Evolutionary conservation across 73 alveolate species (phyloP), one percentile per base, ranked within the genome.

Genomic region (Breviolum minutum): DNA sequence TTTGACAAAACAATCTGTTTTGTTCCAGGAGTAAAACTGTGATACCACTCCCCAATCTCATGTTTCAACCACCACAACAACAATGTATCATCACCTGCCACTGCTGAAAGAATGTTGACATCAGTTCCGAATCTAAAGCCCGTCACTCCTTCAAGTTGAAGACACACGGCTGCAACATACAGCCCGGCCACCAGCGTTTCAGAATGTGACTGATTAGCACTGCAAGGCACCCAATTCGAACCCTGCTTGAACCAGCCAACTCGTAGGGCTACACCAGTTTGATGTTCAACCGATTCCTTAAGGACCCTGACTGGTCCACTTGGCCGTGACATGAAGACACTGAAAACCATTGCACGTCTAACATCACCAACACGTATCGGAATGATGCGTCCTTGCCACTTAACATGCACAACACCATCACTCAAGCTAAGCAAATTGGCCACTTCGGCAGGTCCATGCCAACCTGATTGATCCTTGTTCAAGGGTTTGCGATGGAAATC

Each of bases 221-320:
- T 48, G 26, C 92, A 83, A 7, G 12, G 11, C 8, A 60, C 61
- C 95, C 95, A 88, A 16, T 68, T 22, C 30, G 27, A 69, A 10
- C 81, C 81, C 17, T 88, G 95, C 14, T 69, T 29, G 12, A 88
- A 19, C 95, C 95, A 88, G 0, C 95, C 95, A 13, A 88, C n/a
- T 8, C 95, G 62, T 24, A 88, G 16, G 26, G 74, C 95, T 22
- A 29, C 32, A 2, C 85, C 70, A 13, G 19, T 9, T 3, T 88
- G 95, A 29, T 40, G 8, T 48, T 88, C 95, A 8, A 70, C 79
- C 54, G 48, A 85, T 4, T 66, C 95, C 61, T 76, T 70, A 11
- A 88, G 20, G 8, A 69, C 19, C 12, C 54, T 27, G 60, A 88
- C 85, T 4, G 95, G 95, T 20, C 54, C 70, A 8, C 85, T 30